Percentiles rank a stretch among this genome's conserved stretches.
These are phyloP conservation scores for Turritis glabra DNA, from an alignment of 345 rosid species.

Conservation along the genomic window DNA sequence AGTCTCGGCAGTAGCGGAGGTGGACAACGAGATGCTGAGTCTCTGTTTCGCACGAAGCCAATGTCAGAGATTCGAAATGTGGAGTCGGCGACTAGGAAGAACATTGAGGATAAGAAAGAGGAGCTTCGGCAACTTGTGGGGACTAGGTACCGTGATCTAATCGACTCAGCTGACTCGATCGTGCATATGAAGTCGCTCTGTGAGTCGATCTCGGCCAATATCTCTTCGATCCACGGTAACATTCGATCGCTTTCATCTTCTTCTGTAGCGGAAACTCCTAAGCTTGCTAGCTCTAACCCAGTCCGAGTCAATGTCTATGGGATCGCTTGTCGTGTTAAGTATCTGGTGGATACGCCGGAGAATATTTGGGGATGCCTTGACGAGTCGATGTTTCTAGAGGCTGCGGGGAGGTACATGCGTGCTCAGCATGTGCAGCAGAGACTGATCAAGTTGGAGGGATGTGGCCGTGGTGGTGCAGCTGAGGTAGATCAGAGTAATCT, in stretches of 20 bases:
- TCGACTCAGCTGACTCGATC: conserved; percentile 95
- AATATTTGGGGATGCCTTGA: conserved; percentile 96
- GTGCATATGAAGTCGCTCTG: conserved; percentile 84
- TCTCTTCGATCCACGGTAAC: conserved; percentile 60
- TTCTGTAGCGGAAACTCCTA: conserved; percentile 53
- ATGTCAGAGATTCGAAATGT: conserved; percentile 77
- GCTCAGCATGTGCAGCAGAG: conserved; percentile 76
- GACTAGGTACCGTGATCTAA: conserved; percentile 86
- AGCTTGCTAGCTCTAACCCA: conserved; percentile 37
- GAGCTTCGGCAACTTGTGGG: conserved; percentile 94
- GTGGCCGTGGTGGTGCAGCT: conserved; percentile 16
- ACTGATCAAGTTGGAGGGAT: conserved; percentile 39
- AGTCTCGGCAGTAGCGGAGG: conserved; percentile 42
- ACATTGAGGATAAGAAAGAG: conserved; percentile 89
- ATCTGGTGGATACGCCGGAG: conserved; percentile 90
- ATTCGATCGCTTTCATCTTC: conserved; percentile 66
- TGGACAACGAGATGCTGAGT: conserved; percentile 80
- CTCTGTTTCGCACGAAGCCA: conserved; percentile 74
- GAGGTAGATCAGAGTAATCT: conserved; percentile 57
- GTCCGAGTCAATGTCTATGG: conserved; percentile 57
- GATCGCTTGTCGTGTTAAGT: conserved; percentile 87
- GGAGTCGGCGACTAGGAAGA: conserved; percentile 67
- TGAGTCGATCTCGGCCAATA: conserved; percentile 65
- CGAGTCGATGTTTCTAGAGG: conserved; percentile 86
- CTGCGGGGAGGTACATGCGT: conserved; percentile 77